Conservation (phyloP, 2,329 filamentous ascomycete species). For the Calonectria pseudoturangicola region DNA sequence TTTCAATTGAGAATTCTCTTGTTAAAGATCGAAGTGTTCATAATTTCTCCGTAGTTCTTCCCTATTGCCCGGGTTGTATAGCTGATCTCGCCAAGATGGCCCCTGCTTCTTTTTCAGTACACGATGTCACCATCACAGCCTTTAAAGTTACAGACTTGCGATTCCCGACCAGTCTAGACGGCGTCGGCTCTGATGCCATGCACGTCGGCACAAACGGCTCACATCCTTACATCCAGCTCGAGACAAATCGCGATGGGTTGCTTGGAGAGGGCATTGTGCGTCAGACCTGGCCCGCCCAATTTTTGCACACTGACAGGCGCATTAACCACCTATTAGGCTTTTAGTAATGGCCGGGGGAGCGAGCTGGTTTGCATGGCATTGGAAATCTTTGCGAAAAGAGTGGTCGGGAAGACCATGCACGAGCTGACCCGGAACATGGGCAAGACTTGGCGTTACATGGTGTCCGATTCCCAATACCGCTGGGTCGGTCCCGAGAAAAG, state of each 20-base stretch:
- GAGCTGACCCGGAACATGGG: conserved; percentile 88
- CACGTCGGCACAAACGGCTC: conserved; percentile 96
- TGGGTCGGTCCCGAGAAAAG: conserved; percentile 97
- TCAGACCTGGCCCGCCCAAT: not conserved
- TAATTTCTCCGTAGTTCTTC: conserved; percentile 4
- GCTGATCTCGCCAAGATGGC: conserved; percentile 26
- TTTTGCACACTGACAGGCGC: not conserved
- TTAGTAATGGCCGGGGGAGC: conserved; percentile 92
- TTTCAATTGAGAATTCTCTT: not conserved
- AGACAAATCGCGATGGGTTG: conserved; percentile 81
- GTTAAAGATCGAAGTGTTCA: not conserved
- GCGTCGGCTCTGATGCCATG: conserved; percentile 97
- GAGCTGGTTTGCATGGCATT: conserved; percentile 93
- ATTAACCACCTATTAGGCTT: conserved; percentile 68
- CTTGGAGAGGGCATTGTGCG: conserved; percentile 86
- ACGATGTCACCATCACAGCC: conserved; percentile 81
- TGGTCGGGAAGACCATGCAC: conserved; percentile 84
- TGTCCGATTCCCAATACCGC: conserved; percentile 90
- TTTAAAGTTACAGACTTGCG: conserved; percentile 84
- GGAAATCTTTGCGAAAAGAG: conserved; percentile 83
- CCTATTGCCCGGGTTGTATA: not conserved
- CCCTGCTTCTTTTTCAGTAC: conserved; percentile 37
- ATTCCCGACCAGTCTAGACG: conserved; percentile 93
- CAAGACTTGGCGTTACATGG: conserved; percentile 91
- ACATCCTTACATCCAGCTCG: conserved; percentile 90